A percentile compares a stretch with the other conserved stretches of the same genome.
These are phyloP conservation scores for Colletotrichum australisinense DNA, from an alignment of 2,329 filamentous ascomycete genomes.

Conservation along the genomic window DNA sequence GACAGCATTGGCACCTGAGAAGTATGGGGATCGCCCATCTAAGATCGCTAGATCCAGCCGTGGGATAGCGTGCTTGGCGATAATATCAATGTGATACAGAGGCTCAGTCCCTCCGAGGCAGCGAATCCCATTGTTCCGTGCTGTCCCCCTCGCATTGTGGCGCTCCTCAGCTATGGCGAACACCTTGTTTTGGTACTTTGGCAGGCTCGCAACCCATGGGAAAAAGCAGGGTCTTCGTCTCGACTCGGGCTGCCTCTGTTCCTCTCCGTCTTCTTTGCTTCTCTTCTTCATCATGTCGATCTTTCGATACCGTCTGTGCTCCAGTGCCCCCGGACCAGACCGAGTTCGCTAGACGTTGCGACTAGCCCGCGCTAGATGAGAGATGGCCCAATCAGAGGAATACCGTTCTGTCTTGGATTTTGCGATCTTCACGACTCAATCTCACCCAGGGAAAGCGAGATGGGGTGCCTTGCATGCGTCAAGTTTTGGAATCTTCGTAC, in stretches of 20 bases:
- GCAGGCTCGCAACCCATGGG: neutral
- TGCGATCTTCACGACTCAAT: slow-evolving; percentile 14
- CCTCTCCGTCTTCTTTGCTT: neutral
- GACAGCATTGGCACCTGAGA: slow-evolving; percentile 3
- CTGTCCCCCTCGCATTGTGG: neutral
- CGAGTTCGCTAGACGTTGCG: slow-evolving; percentile 7
- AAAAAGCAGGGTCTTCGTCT: neutral
- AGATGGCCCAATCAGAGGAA: neutral
- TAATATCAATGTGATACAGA: neutral
- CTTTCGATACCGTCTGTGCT: slow-evolving; percentile 2
- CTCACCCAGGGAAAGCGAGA: neutral
- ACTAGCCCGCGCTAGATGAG: neutral
- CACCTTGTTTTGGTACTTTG: neutral
- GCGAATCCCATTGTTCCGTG: neutral
- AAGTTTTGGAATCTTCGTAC: neutral
- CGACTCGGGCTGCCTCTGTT: neutral
- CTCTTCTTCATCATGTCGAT: slow-evolving; percentile 5
- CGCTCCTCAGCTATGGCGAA: neutral
- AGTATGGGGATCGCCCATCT: neutral
- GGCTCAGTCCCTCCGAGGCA: neutral
- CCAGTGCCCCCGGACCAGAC: neutral
- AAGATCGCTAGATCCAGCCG: neutral
- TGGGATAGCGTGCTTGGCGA: slow-evolving; percentile 21
- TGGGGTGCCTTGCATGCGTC: neutral
- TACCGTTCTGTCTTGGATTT: neutral